Percentiles rank a stretch among this genome's conserved stretches.
phyloP scores from a whole-genome alignment of 257 asterid genomes.

The Nicotiana noctiflora region DNA sequence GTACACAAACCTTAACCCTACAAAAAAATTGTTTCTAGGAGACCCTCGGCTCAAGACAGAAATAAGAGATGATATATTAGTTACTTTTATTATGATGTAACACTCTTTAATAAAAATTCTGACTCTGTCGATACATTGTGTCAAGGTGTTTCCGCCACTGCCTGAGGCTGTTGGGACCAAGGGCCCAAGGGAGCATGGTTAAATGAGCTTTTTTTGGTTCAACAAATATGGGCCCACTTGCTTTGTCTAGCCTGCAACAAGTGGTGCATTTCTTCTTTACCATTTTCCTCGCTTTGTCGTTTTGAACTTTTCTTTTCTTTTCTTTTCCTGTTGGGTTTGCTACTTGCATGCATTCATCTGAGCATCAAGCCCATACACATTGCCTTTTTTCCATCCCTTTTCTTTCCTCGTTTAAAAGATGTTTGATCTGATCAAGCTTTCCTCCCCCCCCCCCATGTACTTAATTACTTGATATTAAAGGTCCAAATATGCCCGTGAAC shows the following conservation, averaged over 20 bases:
- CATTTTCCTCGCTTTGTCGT: neutral
- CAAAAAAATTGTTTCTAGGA: no score
- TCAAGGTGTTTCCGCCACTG: no score
- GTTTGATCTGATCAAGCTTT: neutral
- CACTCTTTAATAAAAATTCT: no score
- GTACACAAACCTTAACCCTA: no score
- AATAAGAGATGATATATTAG: no score
- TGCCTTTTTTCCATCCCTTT: neutral
- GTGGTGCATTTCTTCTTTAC: neutral
- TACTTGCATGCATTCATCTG: neutral
- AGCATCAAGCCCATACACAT: neutral
- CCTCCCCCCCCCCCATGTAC: no score
- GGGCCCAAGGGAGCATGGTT: conserved; percentile 12
- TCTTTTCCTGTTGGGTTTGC: neutral
- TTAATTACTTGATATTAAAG: no score
- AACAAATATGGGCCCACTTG: conserved; percentile 26
- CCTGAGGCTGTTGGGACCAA: neutral
- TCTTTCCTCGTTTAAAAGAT: neutral
- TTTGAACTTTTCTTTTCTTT: neutral
- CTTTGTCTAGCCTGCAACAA: conserved; percentile 27
- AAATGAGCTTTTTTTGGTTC: conserved; percentile 8
- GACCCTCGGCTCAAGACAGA: no score
- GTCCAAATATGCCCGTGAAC: no score
- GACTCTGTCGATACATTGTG: no score
- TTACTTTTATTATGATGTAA: no score